Percentiles rank a stretch among this genome's conserved stretches.
These are phyloP conservation scores for Rhamnella rubrinervis DNA, from an alignment of 331 rosid genomes.

Conservation along the genomic window DNA sequence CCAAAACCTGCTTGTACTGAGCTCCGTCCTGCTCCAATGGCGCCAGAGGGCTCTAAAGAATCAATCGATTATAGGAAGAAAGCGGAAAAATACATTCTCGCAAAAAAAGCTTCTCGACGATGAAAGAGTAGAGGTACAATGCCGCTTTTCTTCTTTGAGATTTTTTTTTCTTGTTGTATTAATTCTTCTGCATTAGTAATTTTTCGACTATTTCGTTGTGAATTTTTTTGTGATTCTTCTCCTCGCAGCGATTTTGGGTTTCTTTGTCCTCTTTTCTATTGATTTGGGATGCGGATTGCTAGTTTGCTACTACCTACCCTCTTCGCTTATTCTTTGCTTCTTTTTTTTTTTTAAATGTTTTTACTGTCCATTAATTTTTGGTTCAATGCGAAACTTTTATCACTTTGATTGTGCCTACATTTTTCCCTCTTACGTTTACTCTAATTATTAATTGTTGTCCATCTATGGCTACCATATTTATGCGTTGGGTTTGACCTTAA, in stretches of 20 bases:
- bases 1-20: not conserved
- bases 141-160: slow-evolving; percentile 2
- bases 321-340: no score
- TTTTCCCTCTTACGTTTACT: slow-evolving; percentile 1
- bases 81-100: slow-evolving; percentile 18
- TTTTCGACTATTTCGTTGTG: no score
- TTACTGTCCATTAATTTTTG: not conserved
- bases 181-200: not conserved
- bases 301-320: no score
- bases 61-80: slow-evolving; percentile 16
- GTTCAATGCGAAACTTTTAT: slow-evolving; percentile 4
- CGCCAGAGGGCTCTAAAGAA: slow-evolving; percentile 28
- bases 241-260: slow-evolving; percentile 6
- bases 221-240: not conserved
- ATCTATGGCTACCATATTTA: not conserved
- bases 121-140: slow-evolving; percentile 67
- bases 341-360: not conserved
- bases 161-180: not conserved
- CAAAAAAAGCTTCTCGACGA: slow-evolving; percentile 38
- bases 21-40: slow-evolving; percentile 40
- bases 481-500: not conserved
- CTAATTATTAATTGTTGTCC: slow-evolving; percentile 3
- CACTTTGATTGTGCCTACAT: not conserved
- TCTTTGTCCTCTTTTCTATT: not conserved
- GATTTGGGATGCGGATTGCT: not conserved